phyloP scores from a whole-genome alignment of 139 green algal genomes.

The Coelastrella sp. region DNA sequence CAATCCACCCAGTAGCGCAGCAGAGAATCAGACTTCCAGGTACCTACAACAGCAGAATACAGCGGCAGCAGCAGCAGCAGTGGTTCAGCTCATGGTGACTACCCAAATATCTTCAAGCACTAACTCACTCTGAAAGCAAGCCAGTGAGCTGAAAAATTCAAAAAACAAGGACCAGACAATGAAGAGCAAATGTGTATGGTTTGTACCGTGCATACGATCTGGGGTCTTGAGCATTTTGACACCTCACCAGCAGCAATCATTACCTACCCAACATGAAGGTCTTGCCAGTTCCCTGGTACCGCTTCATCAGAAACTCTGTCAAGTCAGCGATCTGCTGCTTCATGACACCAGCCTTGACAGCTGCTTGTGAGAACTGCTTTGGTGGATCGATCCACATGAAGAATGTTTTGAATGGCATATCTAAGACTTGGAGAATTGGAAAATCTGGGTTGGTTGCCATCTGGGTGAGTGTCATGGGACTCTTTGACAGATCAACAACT shows the following conservation, averaged over 20 bases:
- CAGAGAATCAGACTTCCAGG: neutral
- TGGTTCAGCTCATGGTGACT: no score
- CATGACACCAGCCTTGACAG: neutral
- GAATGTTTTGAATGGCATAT: neutral
- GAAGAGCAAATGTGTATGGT: neutral
- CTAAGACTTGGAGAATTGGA: neutral
- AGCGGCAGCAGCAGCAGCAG: no score
- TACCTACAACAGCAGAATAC: no score
- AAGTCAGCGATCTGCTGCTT: neutral
- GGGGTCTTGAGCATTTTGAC: neutral
- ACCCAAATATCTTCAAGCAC: no score
- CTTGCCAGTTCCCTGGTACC: neutral
- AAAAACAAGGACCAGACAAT: no score
- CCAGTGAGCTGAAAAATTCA: no score
- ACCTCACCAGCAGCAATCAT: neutral
- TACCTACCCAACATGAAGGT: slow-evolving; percentile 2
- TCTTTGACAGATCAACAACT: neutral
- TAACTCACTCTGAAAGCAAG: no score
- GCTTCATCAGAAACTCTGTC: neutral
- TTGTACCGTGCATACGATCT: neutral
- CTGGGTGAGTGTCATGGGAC: neutral
- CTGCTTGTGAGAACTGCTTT: neutral
- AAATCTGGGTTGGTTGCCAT: neutral
- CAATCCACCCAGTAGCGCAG: neutral
- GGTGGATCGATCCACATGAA: neutral